Conservation (phyloP, 2,329 filamentous ascomycete genomes). For the Diaporthe citrichinensis region DNA sequence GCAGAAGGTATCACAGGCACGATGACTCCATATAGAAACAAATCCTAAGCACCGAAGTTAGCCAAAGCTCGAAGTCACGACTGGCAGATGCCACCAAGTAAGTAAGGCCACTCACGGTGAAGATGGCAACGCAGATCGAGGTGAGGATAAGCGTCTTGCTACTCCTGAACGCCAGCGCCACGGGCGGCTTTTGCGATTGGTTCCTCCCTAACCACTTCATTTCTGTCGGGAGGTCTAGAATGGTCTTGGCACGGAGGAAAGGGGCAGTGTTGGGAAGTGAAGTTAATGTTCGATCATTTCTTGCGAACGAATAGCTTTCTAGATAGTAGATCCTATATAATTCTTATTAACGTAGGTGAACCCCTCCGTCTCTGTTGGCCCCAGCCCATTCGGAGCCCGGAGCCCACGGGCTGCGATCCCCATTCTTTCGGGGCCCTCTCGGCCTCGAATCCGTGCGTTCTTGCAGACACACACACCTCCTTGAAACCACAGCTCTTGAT, state of each 20-base stretch:
- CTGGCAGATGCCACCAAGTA: neutral
- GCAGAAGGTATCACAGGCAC: constrained; percentile 11
- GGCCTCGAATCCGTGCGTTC: constrained; percentile 2
- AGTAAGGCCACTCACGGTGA: constrained; percentile 13
- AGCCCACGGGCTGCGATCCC: constrained; percentile 2
- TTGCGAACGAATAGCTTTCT: neutral
- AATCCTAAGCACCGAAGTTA: neutral
- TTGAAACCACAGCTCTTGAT: constrained; percentile 1
- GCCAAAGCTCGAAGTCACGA: neutral
- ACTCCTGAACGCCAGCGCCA: constrained; percentile 3
- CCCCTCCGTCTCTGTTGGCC: neutral
- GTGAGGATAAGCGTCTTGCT: constrained; percentile 10
- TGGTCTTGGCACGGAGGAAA: neutral
- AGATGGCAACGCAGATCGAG: constrained; percentile 17
- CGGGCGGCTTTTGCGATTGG: neutral
- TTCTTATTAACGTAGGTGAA: neutral
- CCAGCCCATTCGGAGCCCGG: neutral
- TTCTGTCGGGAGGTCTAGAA: neutral
- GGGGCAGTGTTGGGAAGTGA: constrained; percentile 2
- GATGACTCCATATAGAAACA: constrained; percentile 22
- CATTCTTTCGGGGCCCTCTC: neutral
- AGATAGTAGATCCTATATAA: neutral
- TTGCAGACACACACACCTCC: constrained; percentile 1
- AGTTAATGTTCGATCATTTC: neutral
- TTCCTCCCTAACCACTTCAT: constrained; percentile 3